Percentiles rank a stretch among this genome's conserved stretches.
phyloP scores from a whole-genome alignment of 495 filamentous ascomycete genomes.

The Podospora didyma region DNA sequence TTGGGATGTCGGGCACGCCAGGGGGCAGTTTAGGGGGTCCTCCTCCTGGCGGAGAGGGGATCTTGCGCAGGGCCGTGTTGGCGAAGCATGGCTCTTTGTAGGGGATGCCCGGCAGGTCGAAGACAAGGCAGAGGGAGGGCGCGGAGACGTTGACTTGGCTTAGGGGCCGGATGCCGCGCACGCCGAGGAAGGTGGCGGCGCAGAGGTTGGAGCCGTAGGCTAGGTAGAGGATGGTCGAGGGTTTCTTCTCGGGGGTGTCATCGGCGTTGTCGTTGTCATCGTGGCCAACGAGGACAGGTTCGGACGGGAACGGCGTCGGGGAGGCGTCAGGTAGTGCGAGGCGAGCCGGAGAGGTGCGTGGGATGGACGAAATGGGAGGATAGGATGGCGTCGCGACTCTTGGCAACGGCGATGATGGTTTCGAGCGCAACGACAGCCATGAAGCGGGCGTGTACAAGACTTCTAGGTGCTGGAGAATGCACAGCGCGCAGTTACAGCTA shows the following conservation, averaged over 20 bases:
- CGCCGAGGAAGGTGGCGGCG: conserved; percentile 68
- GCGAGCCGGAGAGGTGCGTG: conserved; percentile 16
- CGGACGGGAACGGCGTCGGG: conserved; percentile 22
- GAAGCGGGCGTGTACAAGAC: too few relatives aligned
- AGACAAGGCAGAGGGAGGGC: conserved; percentile 70
- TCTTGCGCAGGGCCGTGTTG: conserved; percentile 61
- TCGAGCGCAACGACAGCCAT: background rate
- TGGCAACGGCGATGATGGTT: background rate
- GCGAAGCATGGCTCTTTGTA: conserved; percentile 93
- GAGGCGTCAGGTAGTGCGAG: conserved; percentile 28
- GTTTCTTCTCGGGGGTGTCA: conserved; percentile 3
- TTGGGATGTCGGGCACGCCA: conserved; percentile 16
- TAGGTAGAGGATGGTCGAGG: conserved; percentile 72
- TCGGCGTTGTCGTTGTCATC: conserved; percentile 5
- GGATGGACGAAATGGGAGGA: conserved; percentile 21
- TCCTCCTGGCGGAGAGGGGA: conserved; percentile 28
- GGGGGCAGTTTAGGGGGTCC: conserved; percentile 32
- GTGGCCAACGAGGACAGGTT: conserved; percentile 12
- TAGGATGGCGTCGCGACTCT: conserved; percentile 7
- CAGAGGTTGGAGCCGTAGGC: conserved; percentile 93
- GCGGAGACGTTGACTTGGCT: conserved; percentile 74
- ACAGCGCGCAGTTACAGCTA: too few relatives aligned
- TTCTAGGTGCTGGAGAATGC: too few relatives aligned
- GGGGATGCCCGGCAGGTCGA: conserved; percentile 81
- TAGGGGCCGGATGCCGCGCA: conserved; percentile 72